A percentile compares a stretch with the other conserved stretches of the same genome.
phyloP scores from a whole-genome alignment of 805 yeast species.

The Suhomyces emberorum region DNA sequence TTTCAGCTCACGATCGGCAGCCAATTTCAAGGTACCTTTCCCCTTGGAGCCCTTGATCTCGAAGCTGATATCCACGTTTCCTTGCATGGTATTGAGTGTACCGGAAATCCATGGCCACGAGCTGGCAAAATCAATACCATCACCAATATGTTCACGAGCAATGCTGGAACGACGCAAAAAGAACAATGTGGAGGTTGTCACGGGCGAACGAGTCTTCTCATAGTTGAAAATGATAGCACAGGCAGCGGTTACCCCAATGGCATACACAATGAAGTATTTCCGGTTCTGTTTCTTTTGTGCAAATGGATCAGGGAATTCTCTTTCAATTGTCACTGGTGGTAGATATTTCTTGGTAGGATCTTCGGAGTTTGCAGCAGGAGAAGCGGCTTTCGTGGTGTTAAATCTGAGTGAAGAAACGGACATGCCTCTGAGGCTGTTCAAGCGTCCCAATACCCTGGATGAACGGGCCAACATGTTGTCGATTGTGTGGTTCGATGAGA shows the following conservation, averaged over 20 bases:
- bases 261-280: slow-evolving; percentile 48
- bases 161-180: slow-evolving; percentile 71
- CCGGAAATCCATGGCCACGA: slow-evolving; percentile 91
- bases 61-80: slow-evolving; percentile 72
- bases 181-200: slow-evolving; percentile 82
- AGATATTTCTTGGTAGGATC: background rate
- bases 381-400: background rate
- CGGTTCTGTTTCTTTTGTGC: slow-evolving; percentile 51
- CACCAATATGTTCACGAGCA: slow-evolving; percentile 67
- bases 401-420: background rate
- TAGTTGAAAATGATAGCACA: slow-evolving; percentile 75
- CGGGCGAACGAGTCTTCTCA: slow-evolving; percentile 87
- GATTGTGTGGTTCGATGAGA: background rate
- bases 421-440: background rate
- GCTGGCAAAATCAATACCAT: slow-evolving; percentile 67
- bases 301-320: slow-evolving; percentile 80
- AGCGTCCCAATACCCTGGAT: background rate
- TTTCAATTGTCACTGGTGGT: slow-evolving; percentile 61
- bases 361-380: background rate
- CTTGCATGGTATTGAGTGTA: slow-evolving; percentile 75
- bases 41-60: slow-evolving; percentile 64
- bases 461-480: slow-evolving; percentile 1
- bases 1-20: slow-evolving; percentile 66
- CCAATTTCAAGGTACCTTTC: slow-evolving; percentile 54
- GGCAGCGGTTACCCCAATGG: slow-evolving; percentile 35